Conservation (phyloP, 2,329 filamentous ascomycete genomes). For the Colletotrichum plurivorum region DNA sequence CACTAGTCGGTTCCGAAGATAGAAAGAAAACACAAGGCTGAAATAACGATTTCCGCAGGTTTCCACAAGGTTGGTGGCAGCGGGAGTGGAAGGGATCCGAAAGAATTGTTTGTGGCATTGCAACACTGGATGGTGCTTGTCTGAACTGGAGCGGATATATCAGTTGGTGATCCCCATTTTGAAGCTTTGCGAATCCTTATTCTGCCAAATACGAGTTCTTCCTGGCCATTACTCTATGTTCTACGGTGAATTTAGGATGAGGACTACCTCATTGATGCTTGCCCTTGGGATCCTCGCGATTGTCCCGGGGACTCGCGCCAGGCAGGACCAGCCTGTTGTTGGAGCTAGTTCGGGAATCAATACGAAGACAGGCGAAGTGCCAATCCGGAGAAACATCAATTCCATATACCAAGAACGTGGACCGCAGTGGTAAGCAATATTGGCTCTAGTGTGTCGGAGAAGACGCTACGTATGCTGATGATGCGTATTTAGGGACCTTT, state of each 20-base stretch:
- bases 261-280: background rate
- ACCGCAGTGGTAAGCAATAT: constrained; percentile 58
- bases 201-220: background rate
- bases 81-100: constrained; percentile 6
- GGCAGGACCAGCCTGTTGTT: constrained; percentile 48
- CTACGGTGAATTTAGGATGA: constrained; percentile 3
- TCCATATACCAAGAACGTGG: constrained; percentile 57
- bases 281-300: constrained; percentile 17
- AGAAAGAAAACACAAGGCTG: background rate
- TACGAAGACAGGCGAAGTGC: constrained; percentile 54
- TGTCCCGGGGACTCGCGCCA: constrained; percentile 5
- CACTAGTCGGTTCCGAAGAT: constrained; percentile 15
- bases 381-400: constrained; percentile 63
- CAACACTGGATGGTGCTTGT: background rate
- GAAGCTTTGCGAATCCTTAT: background rate
- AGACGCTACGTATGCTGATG: too few relatives aligned
- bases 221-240: background rate
- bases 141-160: background rate
- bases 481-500: constrained; percentile 58
- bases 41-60: constrained; percentile 2
- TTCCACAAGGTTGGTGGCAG: constrained; percentile 36
- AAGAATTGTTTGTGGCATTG: constrained; percentile 11
- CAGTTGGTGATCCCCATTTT: background rate
- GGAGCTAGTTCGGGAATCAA: constrained; percentile 56
- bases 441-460: too few relatives aligned